These are phyloP conservation scores for Ceriops zippeliana DNA, from an alignment of 345 rosid species.

Conservation along the genomic window DNA sequence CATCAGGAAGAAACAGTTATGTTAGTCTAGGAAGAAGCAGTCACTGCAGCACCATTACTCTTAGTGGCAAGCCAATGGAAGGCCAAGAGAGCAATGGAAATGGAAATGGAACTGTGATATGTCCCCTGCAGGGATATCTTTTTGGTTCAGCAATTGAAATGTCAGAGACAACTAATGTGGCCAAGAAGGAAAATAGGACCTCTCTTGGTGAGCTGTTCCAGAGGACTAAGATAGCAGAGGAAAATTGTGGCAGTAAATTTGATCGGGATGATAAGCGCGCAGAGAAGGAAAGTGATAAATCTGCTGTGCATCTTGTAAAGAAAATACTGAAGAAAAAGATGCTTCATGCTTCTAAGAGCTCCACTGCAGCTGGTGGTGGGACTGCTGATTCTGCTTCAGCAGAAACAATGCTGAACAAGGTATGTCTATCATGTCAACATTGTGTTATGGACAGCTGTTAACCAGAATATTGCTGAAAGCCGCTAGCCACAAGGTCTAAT, in stretches of 20 bases:
- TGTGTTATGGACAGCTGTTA: not conserved
- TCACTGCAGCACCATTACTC: conserved; percentile 68
- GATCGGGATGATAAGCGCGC: conserved; percentile 50
- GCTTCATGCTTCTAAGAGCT: conserved; percentile 50
- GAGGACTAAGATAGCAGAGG: conserved; percentile 56
- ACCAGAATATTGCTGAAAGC: not conserved
- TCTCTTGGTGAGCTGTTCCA: conserved; percentile 80
- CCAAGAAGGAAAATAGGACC: conserved; percentile 63
- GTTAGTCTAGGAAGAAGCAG: conserved; percentile 77
- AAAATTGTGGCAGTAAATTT: conserved; percentile 31
- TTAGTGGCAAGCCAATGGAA: conserved; percentile 59
- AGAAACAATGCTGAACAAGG: conserved; percentile 70
- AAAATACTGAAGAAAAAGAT: conserved; percentile 59
- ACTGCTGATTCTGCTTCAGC: conserved; percentile 46
- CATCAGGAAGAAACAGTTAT: conserved; percentile 67
- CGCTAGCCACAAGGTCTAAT: not conserved
- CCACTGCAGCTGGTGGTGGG: conserved; percentile 33
- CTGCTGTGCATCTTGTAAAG: conserved; percentile 53
- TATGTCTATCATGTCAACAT: conserved; percentile 15
- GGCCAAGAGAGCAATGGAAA: conserved; percentile 43
- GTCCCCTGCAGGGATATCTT: conserved; percentile 74
- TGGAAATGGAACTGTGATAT: conserved; percentile 45
- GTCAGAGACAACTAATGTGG: conserved; percentile 52
- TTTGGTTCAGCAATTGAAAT: conserved; percentile 67
- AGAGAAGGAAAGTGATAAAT: conserved; percentile 61